Evolutionary conservation across 176 grass and related monocot genomes (phyloP), one percentile per base, ranked within the genome.

Genomic region (Guadua angustifolia): DNA sequence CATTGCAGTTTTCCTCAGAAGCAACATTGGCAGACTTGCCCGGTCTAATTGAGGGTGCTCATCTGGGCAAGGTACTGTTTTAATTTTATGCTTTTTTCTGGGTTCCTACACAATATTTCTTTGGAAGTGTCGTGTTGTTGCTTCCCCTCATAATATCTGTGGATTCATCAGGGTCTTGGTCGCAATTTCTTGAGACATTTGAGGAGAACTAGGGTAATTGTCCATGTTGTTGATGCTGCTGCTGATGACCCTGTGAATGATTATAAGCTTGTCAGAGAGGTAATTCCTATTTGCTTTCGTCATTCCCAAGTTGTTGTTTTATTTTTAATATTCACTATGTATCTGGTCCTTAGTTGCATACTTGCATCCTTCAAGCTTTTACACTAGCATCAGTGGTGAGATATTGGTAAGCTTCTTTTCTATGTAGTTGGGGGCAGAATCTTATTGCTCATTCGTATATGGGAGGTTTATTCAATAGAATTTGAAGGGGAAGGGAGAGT

Each of bases 131-230:
- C 29, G 51, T 82, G 21, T 51, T 81, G 51, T 43, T 24, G 40
- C 70, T 76, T 86, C 14, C 63, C 19, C 36, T 64, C 4, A 15
- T 81, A 36, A 15, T 84, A 65, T 35, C 35, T 65, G 26, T 66
- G 55, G 53, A 56, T 62, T 78, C 11, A 86, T 86, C 78, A 98
- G 95, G 95, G 95, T 83, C 95, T 98, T 81, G 93, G 95, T 67
- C 91, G 95, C 46, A 98, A 95, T 88, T 98, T 98, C 89, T 84
- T 98, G 68, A 93, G 95, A 67, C 95, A 98, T 82, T 81, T 98
- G 66, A 95, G 95, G 90, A 95, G 93, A 90, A 98, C 95, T 42
- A 91, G 91, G 71, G 81, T 98, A 85, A 86, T 98, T 0, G 89
- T 98, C 87, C 95, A 98, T 26, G 93, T 98, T 60, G 91, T 98